Percentiles rank a stretch among this genome's conserved stretches.
These are phyloP conservation scores for Fagopyrum esculentum DNA, from an alignment of 148 eudicot genomes.

Conservation along the genomic window DNA sequence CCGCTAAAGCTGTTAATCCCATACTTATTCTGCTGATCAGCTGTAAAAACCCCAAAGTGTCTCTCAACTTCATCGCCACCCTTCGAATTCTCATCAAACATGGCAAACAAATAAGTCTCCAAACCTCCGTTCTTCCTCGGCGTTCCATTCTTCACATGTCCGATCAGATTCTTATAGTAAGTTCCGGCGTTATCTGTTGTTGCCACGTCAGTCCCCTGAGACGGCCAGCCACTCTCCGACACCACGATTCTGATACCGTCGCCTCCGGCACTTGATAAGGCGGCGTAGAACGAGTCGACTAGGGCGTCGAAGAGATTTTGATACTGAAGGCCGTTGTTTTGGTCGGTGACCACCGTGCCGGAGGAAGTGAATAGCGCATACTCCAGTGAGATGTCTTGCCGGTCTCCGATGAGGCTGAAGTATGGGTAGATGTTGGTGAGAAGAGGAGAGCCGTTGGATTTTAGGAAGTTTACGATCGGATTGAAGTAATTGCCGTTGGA, in stretches of 20 bases:
- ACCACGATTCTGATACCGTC: conserved; percentile 26
- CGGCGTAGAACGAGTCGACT: conserved; percentile 36
- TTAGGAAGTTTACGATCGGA: conserved; percentile 36
- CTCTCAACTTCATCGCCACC: conserved; percentile 22
- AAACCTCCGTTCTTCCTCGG: conserved; percentile 27
- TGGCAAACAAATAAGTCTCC: conserved; percentile 36
- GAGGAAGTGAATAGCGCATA: conserved; percentile 43
- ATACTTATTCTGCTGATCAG: conserved; percentile 31
- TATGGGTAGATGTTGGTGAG: conserved; percentile 43
- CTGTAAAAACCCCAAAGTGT: conserved; percentile 32
- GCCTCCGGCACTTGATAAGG: conserved; percentile 29
- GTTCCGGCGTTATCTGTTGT: conserved; percentile 24
- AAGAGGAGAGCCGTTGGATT: conserved; percentile 24
- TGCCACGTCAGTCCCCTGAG: conserved; percentile 17
- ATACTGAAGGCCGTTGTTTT: conserved; percentile 23
- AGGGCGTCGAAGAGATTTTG: conserved; percentile 42
- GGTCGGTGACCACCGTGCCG: conserved; percentile 24
- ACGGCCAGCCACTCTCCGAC: conserved; percentile 41
- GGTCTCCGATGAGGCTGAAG: conserved; percentile 19
- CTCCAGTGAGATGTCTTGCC: conserved; percentile 14
- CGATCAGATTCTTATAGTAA: conserved; percentile 19
- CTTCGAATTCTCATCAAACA: conserved; percentile 38
- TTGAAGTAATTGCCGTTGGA: conserved; percentile 14
- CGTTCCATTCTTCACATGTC: conserved; percentile 33
- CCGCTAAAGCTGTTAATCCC: conserved; percentile 11